Percentiles rank a stretch among this genome's conserved stretches.
Conservation (phyloP, 2,329 filamentous ascomycete species). For the Dothideomycetes sp. region DNA sequence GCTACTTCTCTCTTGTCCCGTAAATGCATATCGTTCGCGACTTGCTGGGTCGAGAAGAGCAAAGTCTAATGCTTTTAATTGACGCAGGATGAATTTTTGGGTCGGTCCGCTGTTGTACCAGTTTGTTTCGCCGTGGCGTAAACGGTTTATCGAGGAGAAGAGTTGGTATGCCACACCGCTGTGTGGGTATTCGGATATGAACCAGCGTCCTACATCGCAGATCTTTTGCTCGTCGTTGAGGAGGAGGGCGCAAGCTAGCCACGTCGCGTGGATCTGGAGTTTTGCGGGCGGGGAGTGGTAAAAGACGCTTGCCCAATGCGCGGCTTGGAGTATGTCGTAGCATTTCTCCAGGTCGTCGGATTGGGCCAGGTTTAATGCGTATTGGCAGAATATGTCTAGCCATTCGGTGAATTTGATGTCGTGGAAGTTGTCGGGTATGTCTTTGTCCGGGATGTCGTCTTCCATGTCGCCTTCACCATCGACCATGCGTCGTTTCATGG, state of each 20-base stretch:
- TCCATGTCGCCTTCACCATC: slow-evolving; percentile 23
- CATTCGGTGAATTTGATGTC: slow-evolving; percentile 75
- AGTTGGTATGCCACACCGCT: slow-evolving; percentile 76
- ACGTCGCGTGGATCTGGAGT: slow-evolving; percentile 21
- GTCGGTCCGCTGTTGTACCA: slow-evolving; percentile 74
- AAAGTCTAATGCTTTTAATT: slow-evolving; percentile 83
- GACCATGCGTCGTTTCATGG: slow-evolving; percentile 35
- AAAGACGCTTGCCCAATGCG: slow-evolving; percentile 71
- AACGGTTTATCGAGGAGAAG: slow-evolving; percentile 66
- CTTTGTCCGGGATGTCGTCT: slow-evolving; percentile 17
- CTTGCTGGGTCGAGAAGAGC: slow-evolving; percentile 47
- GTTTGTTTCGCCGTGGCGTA: slow-evolving; percentile 62
- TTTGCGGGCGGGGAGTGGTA: slow-evolving; percentile 42
- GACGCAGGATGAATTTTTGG: slow-evolving; percentile 84
- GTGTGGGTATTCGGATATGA: slow-evolving; percentile 74
- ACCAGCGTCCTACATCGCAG: slow-evolving; percentile 66
- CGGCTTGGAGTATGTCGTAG: slow-evolving; percentile 71
- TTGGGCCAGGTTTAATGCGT: slow-evolving; percentile 66
- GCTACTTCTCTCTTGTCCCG: slow-evolving; percentile 29
- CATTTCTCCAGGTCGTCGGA: slow-evolving; percentile 59
- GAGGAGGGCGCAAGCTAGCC: slow-evolving; percentile 63
- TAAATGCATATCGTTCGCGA: slow-evolving; percentile 35
- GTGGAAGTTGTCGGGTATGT: slow-evolving; percentile 51
- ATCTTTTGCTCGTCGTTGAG: slow-evolving; percentile 69
- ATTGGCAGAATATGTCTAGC: slow-evolving; percentile 85